Evolutionary conservation across 768 basidiomycete genomes (phyloP).

Genomic region (Nidularia pulvinata): DNA sequence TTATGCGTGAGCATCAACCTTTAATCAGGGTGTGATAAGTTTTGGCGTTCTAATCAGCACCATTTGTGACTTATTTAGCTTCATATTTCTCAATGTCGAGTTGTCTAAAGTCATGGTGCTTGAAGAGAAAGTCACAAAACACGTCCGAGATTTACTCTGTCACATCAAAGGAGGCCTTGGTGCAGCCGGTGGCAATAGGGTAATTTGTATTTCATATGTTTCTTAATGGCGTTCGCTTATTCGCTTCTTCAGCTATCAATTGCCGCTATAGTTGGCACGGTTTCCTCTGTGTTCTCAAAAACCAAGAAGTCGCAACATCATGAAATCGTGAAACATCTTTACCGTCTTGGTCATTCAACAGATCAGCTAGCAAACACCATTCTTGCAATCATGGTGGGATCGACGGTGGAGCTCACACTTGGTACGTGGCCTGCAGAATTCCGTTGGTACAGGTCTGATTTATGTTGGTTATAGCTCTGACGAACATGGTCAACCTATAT

Average conservation of each 20-base stretch:
- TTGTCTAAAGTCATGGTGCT: conserved; percentile 55
- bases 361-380: conserved; percentile 71
- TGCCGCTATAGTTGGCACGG: conserved; percentile 38
- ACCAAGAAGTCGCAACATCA: conserved; percentile 44
- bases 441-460: conserved; percentile 1
- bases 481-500: conserved; percentile 67
- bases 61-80: conserved; percentile 38
- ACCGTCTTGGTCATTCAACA: conserved; percentile 50
- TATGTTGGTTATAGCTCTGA: conserved; percentile 40
- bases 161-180: conserved; percentile 56
- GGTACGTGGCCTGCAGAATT: conserved; percentile 29
- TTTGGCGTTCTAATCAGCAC: neutral
- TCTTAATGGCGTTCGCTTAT: too few species aligned
- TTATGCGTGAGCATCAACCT: conserved; percentile 52
- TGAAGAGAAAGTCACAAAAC: conserved; percentile 45
- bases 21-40: neutral
- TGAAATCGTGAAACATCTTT: conserved; percentile 56
- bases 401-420: conserved; percentile 69
- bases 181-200: conserved; percentile 37
- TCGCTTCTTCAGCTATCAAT: conserved; percentile 34
- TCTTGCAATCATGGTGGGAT: conserved; percentile 68
- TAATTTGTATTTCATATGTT: conserved; percentile 19
- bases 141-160: conserved; percentile 51
- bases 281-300: conserved; percentile 45
- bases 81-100: conserved; percentile 75